Percentiles rank a stretch among this genome's conserved stretches.
Evolutionary conservation across 140 eudicot species (phyloP).

Genomic region (Senecio squalidus): DNA sequence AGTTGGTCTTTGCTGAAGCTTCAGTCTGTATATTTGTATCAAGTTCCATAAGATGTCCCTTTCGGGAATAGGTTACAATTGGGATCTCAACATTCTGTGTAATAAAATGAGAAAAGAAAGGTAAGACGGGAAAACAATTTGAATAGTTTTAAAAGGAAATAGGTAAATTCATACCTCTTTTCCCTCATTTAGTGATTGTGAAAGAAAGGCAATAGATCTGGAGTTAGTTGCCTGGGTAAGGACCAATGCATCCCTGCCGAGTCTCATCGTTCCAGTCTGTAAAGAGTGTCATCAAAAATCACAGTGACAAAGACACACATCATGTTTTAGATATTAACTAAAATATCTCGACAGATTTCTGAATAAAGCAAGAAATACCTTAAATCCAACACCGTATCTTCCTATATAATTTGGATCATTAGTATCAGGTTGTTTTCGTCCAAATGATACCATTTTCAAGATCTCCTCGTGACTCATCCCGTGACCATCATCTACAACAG

Average conservation of each 20-base stretch:
- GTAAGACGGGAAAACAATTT: constrained; percentile 4
- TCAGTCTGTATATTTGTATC: constrained; percentile 44
- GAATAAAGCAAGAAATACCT: constrained; percentile 34
- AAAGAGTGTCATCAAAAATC: constrained; percentile 1
- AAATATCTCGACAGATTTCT: too few relatives aligned
- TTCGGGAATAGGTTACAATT: constrained; percentile 50
- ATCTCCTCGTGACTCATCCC: constrained; percentile 71
- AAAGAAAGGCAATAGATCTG: constrained; percentile 37
- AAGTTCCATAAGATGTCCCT: constrained; percentile 53
- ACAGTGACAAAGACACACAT: neutral
- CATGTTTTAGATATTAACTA: too few relatives aligned
- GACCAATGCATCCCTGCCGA: constrained; percentile 77
- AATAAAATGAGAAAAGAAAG: constrained; percentile 3
- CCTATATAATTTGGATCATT: constrained; percentile 54
- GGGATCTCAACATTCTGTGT: constrained; percentile 66
- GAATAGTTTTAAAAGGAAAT: neutral
- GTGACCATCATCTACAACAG: constrained; percentile 62
- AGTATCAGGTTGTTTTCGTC: constrained; percentile 55
- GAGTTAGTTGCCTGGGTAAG: constrained; percentile 60
- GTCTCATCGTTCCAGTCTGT: constrained; percentile 57
- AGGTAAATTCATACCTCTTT: neutral
- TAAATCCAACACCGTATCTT: constrained; percentile 73
- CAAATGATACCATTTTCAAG: constrained; percentile 58
- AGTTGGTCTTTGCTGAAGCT: constrained; percentile 37
- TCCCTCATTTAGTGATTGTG: constrained; percentile 1